Conservation (phyloP, 116 monocot genomes). For the Iris pallida region DNA sequence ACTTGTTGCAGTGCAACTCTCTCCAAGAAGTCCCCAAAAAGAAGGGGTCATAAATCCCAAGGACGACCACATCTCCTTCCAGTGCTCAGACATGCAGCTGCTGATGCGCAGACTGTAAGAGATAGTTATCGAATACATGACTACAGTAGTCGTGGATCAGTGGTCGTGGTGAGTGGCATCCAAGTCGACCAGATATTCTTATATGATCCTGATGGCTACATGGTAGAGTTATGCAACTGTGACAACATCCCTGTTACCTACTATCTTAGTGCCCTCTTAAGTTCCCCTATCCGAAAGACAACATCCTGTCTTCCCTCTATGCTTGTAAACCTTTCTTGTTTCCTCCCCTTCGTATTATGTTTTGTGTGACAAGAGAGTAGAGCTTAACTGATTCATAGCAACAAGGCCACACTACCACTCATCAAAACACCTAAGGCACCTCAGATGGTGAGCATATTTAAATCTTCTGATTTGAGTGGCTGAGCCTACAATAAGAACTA, state of each 20-base stretch:
- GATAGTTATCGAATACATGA: conserved; percentile 45
- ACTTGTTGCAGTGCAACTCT: conserved; percentile 49
- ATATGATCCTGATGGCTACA: conserved; percentile 54
- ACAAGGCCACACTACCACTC: no score
- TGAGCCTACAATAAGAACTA: no score
- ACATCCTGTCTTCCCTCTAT: conserved; percentile 19
- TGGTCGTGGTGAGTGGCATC: conserved; percentile 51
- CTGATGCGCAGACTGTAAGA: conserved; percentile 30
- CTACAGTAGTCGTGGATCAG: conserved; percentile 52
- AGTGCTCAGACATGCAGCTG: conserved; percentile 32
- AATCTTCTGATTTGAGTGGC: no score
- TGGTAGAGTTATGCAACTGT: conserved; percentile 64
- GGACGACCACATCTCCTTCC: conserved; percentile 70
- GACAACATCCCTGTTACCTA: conserved; percentile 44
- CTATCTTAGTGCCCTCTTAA: conserved; percentile 38
- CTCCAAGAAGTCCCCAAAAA: conserved; percentile 37
- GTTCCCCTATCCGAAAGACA: conserved; percentile 20
- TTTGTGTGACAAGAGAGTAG: no score
- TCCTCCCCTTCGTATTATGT: neutral
- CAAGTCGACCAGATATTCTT: conserved; percentile 47
- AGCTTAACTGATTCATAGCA: neutral
- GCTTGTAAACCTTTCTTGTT: conserved; percentile 1
- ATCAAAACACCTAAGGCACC: no score
- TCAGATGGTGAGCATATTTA: no score
- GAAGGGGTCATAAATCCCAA: conserved; percentile 57